These are phyloP conservation scores for Malassezia cuniculi DNA, from an alignment of 1,284 basidiomycete genomes.

Conservation along the genomic window DNA sequence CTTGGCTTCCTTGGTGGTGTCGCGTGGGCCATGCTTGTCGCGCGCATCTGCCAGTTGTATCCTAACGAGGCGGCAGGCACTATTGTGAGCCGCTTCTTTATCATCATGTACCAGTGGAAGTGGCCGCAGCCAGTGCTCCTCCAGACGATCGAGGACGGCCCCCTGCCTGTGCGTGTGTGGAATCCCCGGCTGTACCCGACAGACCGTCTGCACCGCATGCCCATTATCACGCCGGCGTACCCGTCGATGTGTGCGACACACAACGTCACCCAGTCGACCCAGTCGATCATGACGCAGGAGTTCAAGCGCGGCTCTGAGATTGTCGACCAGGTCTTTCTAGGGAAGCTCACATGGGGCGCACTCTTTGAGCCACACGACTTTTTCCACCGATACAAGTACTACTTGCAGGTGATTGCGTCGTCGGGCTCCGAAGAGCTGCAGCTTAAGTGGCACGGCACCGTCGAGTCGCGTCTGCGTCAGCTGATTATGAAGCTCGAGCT, in stretches of 20 bases:
- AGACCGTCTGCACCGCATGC: slow-evolving; percentile 91
- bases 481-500: slow-evolving; percentile 95
- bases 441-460: slow-evolving; percentile 91
- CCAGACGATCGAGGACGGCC: slow-evolving; percentile 82
- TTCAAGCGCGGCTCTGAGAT: slow-evolving; percentile 87
- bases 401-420: slow-evolving; percentile 93
- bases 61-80: slow-evolving; percentile 86
- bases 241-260: slow-evolving; percentile 99
- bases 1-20: slow-evolving; percentile 96
- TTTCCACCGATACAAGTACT: slow-evolving; percentile 92
- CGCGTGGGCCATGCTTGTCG: slow-evolving; percentile 95
- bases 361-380: slow-evolving; percentile 90
- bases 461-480: slow-evolving; percentile 91
- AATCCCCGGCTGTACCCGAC: slow-evolving; percentile 90
- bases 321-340: slow-evolving; percentile 78
- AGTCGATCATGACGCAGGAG: slow-evolving; percentile 90
- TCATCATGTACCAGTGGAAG: slow-evolving; percentile 91
- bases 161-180: slow-evolving; percentile 86
- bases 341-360: slow-evolving; percentile 61
- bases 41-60: slow-evolving; percentile 95
- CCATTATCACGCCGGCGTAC: slow-evolving; percentile 99
- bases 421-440: slow-evolving; percentile 65
- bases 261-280: slow-evolving; percentile 88
- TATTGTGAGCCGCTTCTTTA: slow-evolving; percentile 91
- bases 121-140: slow-evolving; percentile 96